phyloP scores from a whole-genome alignment of 2,329 filamentous ascomycete genomes.

The Colletotrichum musicola region DNA sequence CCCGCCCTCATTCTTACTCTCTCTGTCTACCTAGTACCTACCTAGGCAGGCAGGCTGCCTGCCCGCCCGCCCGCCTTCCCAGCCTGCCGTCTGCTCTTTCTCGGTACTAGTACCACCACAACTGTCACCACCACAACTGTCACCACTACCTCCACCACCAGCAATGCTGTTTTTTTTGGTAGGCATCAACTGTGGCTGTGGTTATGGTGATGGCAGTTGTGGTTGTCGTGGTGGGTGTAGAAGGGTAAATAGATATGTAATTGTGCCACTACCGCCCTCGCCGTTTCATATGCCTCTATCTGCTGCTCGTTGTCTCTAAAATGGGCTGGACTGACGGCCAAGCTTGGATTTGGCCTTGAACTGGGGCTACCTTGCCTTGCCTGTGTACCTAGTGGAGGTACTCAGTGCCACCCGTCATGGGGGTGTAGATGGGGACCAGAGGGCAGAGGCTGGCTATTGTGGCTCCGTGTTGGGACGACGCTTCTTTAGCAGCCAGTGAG shows the following conservation, averaged over 20 bases:
- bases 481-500: slow-evolving; percentile 35
- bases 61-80: slow-evolving; percentile 17
- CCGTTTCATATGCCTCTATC: slow-evolving; percentile 13
- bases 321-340: slow-evolving; percentile 28
- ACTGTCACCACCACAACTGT: too few species aligned
- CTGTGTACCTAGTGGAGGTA: too few species aligned
- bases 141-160: too few species aligned
- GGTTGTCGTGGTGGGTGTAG: too few species aligned
- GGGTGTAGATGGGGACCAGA: slow-evolving; percentile 33
- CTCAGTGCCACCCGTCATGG: neutral
- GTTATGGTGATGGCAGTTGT: too few species aligned
- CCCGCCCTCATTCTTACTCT: neutral
- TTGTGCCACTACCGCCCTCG: neutral
- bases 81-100: slow-evolving; percentile 27
- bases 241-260: too few species aligned
- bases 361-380: neutral
- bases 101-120: neutral
- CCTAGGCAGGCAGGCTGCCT: neutral
- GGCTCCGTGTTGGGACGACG: slow-evolving; percentile 39
- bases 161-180: too few species aligned
- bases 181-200: too few species aligned
- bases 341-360: slow-evolving; percentile 5
- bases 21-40: too few species aligned
- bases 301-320: slow-evolving; percentile 36
- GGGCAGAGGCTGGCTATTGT: slow-evolving; percentile 35